Base-by-base conservation (phyloP, 164 flowering plant genomes). In the Brasenia schreberi region DNA sequence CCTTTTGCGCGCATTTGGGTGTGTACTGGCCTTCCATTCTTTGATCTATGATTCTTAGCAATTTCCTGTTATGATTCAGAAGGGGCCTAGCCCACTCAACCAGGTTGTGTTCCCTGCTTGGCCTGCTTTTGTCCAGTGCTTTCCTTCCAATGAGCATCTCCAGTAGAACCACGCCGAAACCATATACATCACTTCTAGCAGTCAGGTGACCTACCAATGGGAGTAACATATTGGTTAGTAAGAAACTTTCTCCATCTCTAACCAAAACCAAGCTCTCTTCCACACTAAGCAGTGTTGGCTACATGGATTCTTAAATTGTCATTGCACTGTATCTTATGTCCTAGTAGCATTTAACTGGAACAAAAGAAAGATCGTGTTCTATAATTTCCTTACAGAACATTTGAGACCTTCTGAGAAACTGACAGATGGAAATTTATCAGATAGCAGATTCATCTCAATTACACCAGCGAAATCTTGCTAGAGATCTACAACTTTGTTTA, bases 81-180 rank as follows among this genome's bases (percentile, higher is more conserved):
- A 90, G 80, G 0, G 97, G 98, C 9, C 94, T 92, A 0, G 96
- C 96, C 94, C 94, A 93, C 71, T 90, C 98, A 27, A 93, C 98
- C 63, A 93, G 76, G 81, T 86, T 93, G 72, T 90, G 90, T 71
- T 93, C 97, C 68, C 87, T 81, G 72, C 93, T 85, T 10, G 97
- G 92, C 70, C 94, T 79, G 77, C 86, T 83, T 80, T 86, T 90
- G 77, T 93, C 98, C 85, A 90, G 71, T 43, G 94, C 96, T 75
- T 82, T 85, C 71, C 90, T 78, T 65, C 98, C 98, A 12, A 88
- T 82, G 19, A 93, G 93, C 86, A 90, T 77, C 85, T 93, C 98
- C 59, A 90, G 96, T 43, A 93, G 83, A 71, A 93, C 97, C 1
- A 93, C 98, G 62, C 98, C 98, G 75, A 82, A 93, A 14, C 97